Conservation (phyloP, 2,329 filamentous ascomycete species). For the Lecanicillium sp. region DNA sequence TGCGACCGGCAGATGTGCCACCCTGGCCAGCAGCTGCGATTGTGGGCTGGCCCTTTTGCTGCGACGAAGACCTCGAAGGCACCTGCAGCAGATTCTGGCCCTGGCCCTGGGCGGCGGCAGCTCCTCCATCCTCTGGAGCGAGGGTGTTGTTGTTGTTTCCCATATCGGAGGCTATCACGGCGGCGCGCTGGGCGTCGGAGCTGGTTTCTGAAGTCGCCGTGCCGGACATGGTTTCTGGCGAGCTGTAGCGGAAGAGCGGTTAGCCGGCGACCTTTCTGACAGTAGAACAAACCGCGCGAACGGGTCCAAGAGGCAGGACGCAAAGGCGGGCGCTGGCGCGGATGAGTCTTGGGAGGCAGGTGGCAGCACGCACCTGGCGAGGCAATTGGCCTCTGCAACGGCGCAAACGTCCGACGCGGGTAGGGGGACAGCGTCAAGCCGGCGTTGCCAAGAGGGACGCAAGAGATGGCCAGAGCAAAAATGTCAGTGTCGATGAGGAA, state of each 20-base stretch:
- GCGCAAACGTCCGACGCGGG: slow-evolving; percentile 7
- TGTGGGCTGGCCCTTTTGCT: slow-evolving; percentile 48
- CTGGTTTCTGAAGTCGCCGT: slow-evolving; percentile 18
- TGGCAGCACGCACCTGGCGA: slow-evolving; percentile 4
- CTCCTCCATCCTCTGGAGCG: slow-evolving; percentile 32
- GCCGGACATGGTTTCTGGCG: slow-evolving; percentile 22
- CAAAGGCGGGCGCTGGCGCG: neutral
- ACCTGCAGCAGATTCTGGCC: slow-evolving; percentile 47
- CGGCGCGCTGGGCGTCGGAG: slow-evolving; percentile 26
- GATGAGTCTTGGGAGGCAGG: slow-evolving; percentile 1
- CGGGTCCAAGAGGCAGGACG: too few species aligned
- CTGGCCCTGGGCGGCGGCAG: slow-evolving; percentile 42
- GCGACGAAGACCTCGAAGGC: slow-evolving; percentile 55
- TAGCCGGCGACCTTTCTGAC: too few species aligned
- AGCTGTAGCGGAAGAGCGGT: slow-evolving; percentile 1
- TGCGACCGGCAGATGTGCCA: slow-evolving; percentile 50
- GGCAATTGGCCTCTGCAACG: slow-evolving; percentile 7
- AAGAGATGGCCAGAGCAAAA: neutral
- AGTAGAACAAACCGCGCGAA: too few species aligned
- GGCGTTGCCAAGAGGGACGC: neutral
- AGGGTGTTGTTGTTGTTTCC: slow-evolving; percentile 35
- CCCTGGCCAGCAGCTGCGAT: slow-evolving; percentile 52
- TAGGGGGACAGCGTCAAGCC: slow-evolving; percentile 6
- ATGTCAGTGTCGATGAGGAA: neutral
- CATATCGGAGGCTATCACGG: slow-evolving; percentile 27